These are phyloP conservation scores for Zygotorulaspora chibaensis DNA, from an alignment of 805 yeast genomes.

Conservation along the genomic window DNA sequence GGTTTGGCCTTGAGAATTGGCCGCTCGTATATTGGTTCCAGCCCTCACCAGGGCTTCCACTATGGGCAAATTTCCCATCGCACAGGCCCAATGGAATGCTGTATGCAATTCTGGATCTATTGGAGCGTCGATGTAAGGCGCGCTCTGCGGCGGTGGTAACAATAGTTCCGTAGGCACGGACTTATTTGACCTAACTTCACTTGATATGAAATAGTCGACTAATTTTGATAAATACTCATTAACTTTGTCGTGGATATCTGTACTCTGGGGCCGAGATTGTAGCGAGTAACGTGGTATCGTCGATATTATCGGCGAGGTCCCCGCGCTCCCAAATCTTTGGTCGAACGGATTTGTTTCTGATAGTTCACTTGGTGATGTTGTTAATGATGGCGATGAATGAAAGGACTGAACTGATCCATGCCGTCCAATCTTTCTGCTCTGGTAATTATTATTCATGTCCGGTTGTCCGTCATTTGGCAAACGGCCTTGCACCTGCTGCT, in stretches of 20 bases:
- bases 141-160: slow-evolving; percentile 31
- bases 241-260: slow-evolving; percentile 34
- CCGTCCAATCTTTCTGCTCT: slow-evolving; percentile 4
- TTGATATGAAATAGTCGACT: slow-evolving; percentile 35
- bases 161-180: slow-evolving; percentile 28
- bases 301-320: slow-evolving; percentile 33
- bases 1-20: slow-evolving; percentile 74
- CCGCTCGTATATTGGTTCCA: slow-evolving; percentile 59
- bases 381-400: slow-evolving; percentile 32
- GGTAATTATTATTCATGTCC: slow-evolving; percentile 1
- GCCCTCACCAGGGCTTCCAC: slow-evolving; percentile 69
- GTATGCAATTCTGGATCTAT: slow-evolving; percentile 95
- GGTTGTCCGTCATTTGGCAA: slow-evolving; percentile 3
- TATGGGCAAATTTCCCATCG: slow-evolving; percentile 81
- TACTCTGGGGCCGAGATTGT: slow-evolving; percentile 23
- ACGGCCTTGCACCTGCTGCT: slow-evolving; percentile 20
- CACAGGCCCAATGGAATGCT: slow-evolving; percentile 95
- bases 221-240: slow-evolving; percentile 31
- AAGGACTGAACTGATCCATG: slow-evolving; percentile 17
- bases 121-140: slow-evolving; percentile 54
- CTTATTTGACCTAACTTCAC: slow-evolving; percentile 26
- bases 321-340: slow-evolving; percentile 25
- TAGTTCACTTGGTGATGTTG: slow-evolving; percentile 33
- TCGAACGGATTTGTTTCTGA: slow-evolving; percentile 32
- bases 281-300: slow-evolving; percentile 30